Evolutionary conservation across 345 rosid genomes (phyloP), one percentile per base, ranked within the genome.

Genomic region (Gossypium mustelinum): DNA sequence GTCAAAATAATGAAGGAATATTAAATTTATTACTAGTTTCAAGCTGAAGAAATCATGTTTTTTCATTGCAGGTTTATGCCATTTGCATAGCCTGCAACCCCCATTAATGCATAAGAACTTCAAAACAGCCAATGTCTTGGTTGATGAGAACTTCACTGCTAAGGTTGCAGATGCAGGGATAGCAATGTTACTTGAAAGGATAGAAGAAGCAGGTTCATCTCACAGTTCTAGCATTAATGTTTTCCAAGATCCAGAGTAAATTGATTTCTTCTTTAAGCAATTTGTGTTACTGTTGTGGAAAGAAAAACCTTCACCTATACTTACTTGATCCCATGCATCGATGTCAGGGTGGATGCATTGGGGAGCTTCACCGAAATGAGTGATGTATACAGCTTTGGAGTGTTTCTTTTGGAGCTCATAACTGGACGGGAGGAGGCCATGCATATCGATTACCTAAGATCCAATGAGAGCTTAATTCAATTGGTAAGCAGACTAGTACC

Each of bases 371-470:
- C 83, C 9, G 85, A 84, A 79, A 77, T 43, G 69, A 85, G 87
- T 29, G 96, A 89, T 29, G 85, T 88, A 39, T 88, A 87, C 81
- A 82, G 91, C 82, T 91, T 88, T 10, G 91, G 97, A 22, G 86
- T 91, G 77, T 89, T 91, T 55, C 88, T 91, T 79, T 56, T 86
- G 77, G 91, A 89, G 87, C 88, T 91, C 14, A 77, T 91, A 50
- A 83, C 89, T 1, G 89, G 92, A 51, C 78, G 79, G 51, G 81
- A 79, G 14, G 81, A 79, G 27, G 84, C 89, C 66, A 68, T 54
- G 7, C 58, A 72, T 18, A 73, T 79, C 9, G 73, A 70, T 13
- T 68, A 66, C 45, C 51, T 84, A 22, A 83, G 83, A 77, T 81
- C 85, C 17, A 74, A 83, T 63, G 84, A 83, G 43, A 79, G 80